These are phyloP conservation scores for Flaveria robusta DNA, from an alignment of 129 eudicot species.

Conservation along the genomic window DNA sequence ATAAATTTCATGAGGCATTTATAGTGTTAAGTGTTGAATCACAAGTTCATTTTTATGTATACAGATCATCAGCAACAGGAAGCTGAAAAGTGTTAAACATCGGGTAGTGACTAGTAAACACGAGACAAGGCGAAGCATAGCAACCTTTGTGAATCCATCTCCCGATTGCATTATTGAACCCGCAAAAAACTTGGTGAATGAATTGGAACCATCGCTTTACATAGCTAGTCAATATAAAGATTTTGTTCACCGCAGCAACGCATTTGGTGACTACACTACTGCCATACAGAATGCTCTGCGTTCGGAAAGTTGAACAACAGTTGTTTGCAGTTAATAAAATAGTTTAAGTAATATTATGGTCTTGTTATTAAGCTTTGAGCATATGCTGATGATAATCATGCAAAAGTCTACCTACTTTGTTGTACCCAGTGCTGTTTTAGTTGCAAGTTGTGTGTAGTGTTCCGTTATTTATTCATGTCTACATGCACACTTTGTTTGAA, in stretches of 20 bases:
- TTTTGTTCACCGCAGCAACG: conserved; percentile 37
- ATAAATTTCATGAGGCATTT: not conserved
- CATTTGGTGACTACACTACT: conserved; percentile 48
- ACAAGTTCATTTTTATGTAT: not conserved
- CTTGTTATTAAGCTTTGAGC: not conserved
- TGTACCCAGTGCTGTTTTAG: not conserved
- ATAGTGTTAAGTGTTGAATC: not conserved
- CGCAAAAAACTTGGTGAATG: conserved; percentile 54
- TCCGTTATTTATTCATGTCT: no score
- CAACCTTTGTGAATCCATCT: conserved; percentile 56
- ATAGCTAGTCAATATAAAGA: conserved; percentile 48
- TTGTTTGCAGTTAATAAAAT: not conserved
- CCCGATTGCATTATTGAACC: conserved; percentile 62
- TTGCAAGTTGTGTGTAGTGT: not conserved
- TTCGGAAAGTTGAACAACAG: not conserved
- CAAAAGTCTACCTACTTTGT: not conserved
- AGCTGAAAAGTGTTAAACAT: conserved; percentile 60
- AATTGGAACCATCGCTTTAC: conserved; percentile 55
- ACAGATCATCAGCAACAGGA: conserved; percentile 78
- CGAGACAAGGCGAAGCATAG: conserved; percentile 45
- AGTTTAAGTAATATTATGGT: conserved; percentile 18
- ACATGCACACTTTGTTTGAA: no score
- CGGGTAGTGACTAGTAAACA: conserved; percentile 60
- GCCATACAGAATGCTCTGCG: conserved; percentile 31
- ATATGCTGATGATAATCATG: not conserved